Percentiles rank a stretch among this genome's conserved stretches.
phyloP scores from a whole-genome alignment of 148 eudicot species.

The Talinum fruticosum region DNA sequence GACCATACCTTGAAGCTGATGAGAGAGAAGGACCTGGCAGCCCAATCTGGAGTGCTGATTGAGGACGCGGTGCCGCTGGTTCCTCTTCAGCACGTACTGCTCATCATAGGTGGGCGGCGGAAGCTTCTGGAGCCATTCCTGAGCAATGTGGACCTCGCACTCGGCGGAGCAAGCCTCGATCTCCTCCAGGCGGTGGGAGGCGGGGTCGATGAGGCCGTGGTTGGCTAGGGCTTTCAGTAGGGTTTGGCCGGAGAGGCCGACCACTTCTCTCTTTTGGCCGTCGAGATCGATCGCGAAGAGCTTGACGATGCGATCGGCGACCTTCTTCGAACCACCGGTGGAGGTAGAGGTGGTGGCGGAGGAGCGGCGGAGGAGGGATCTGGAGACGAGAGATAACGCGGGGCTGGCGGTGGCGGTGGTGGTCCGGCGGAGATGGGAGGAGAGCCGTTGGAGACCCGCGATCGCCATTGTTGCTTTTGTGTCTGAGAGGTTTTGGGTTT shows the following conservation, averaged over 20 bases:
- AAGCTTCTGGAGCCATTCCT: slow-evolving; percentile 88
- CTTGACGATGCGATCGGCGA: slow-evolving; percentile 84
- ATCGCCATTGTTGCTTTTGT: slow-evolving; percentile 48
- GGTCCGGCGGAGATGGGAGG: slow-evolving; percentile 42
- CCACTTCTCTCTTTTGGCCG: slow-evolving; percentile 59
- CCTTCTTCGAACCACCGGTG: slow-evolving; percentile 47
- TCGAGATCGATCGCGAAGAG: slow-evolving; percentile 73
- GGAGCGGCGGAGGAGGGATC: slow-evolving; percentile 39
- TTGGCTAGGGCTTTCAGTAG: slow-evolving; percentile 66
- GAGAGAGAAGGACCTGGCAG: slow-evolving; percentile 74
- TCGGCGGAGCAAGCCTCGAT: slow-evolving; percentile 98
- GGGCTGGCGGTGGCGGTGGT: slow-evolving; percentile 14
- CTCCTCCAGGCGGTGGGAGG: slow-evolving; percentile 82
- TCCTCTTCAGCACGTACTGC: slow-evolving; percentile 64
- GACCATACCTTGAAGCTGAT: slow-evolving; percentile 87
- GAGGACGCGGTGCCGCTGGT: slow-evolving; percentile 52
- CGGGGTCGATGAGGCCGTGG: slow-evolving; percentile 79
- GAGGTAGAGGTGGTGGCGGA: slow-evolving; percentile 26
- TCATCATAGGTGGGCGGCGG: slow-evolving; percentile 71
- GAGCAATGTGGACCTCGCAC: slow-evolving; percentile 94
- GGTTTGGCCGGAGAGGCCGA: slow-evolving; percentile 86
- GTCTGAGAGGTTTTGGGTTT: too few species aligned
- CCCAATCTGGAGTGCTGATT: slow-evolving; percentile 87
- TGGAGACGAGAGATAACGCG: slow-evolving; percentile 29
- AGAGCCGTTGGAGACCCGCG: slow-evolving; percentile 30